These are phyloP conservation scores for Bjerkandera adusta DNA, from an alignment of 1,284 basidiomycete genomes.

Conservation along the genomic window DNA sequence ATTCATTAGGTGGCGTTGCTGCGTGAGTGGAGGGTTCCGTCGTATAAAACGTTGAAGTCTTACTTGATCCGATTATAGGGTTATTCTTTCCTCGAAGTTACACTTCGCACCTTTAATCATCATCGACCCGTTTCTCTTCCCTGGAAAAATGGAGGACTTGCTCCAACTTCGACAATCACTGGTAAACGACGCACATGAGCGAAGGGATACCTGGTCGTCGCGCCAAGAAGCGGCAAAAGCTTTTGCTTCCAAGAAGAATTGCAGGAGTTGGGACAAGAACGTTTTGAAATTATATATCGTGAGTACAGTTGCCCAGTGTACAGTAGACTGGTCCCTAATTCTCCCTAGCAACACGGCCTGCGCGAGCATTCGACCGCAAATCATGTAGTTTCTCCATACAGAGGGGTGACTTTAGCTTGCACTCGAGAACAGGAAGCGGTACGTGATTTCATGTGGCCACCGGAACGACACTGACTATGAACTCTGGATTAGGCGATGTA, in stretches of 20 bases:
- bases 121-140: conserved; percentile 14
- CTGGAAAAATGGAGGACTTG: neutral
- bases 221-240: neutral
- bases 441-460: neutral
- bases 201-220: conserved; percentile 6
- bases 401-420: conserved; percentile 9
- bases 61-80: neutral
- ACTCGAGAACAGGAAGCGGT: conserved; percentile 14
- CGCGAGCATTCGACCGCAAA: conserved; percentile 1
- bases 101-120: conserved; percentile 8
- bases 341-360: conserved; percentile 4
- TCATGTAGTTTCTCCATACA: conserved; percentile 1
- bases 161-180: neutral
- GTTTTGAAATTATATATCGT: conserved; percentile 10
- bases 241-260: neutral
- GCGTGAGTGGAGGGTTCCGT: conserved; percentile 16
- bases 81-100: conserved; percentile 4
- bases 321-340: neutral
- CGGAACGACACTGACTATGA: neutral
- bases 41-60: neutral
- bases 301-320: neutral
- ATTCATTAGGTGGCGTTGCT: conserved; percentile 23
- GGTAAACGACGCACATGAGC: conserved; percentile 5
- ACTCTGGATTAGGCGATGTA: conserved; percentile 13
- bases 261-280: conserved; percentile 6